Percentiles rank a stretch among this genome's conserved stretches.
phyloP scores from a whole-genome alignment of 2,329 filamentous ascomycete genomes.

The Shiraia bambusicola region DNA sequence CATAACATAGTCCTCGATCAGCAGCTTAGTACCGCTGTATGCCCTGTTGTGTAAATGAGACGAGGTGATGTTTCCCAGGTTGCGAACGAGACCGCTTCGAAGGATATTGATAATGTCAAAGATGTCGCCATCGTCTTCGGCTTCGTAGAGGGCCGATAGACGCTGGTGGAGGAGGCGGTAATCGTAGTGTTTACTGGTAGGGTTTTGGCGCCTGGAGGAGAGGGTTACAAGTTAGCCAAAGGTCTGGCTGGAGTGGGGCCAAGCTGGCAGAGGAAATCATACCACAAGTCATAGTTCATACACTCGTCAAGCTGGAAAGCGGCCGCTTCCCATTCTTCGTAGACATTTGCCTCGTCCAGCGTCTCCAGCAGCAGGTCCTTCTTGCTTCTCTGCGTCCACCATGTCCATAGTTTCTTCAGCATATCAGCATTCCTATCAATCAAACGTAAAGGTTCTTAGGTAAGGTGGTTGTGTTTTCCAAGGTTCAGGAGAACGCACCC shows the following conservation, averaged over 20 bases:
- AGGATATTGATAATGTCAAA: slow-evolving; percentile 76
- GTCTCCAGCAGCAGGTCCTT: slow-evolving; percentile 66
- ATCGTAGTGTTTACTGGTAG: slow-evolving; percentile 80
- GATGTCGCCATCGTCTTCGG: slow-evolving; percentile 71
- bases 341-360: slow-evolving; percentile 67
- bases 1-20: slow-evolving; percentile 89
- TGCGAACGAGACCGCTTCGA: slow-evolving; percentile 74
- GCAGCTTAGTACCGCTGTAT: slow-evolving; percentile 82
- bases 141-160: slow-evolving; percentile 67
- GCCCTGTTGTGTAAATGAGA: slow-evolving; percentile 80
- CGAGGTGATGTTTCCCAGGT: slow-evolving; percentile 86
- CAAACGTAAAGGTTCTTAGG: neutral
- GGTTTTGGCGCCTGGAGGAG: slow-evolving; percentile 70
- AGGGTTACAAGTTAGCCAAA: neutral
- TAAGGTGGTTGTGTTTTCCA: neutral
- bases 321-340: slow-evolving; percentile 85
- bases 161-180: slow-evolving; percentile 80
- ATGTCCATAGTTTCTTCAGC: slow-evolving; percentile 65
- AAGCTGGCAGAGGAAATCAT: slow-evolving; percentile 17
- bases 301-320: slow-evolving; percentile 80
- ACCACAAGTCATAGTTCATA: slow-evolving; percentile 80
- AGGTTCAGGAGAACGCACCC: slow-evolving; percentile 30
- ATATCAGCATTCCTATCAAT: slow-evolving; percentile 19
- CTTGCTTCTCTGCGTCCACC: slow-evolving; percentile 66
- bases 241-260: neutral